A percentile compares a stretch with the other conserved stretches of the same genome.
These are phyloP conservation scores for Geotrichum reessii DNA, from an alignment of 1,139 yeast genomes.

Conservation along the genomic window DNA sequence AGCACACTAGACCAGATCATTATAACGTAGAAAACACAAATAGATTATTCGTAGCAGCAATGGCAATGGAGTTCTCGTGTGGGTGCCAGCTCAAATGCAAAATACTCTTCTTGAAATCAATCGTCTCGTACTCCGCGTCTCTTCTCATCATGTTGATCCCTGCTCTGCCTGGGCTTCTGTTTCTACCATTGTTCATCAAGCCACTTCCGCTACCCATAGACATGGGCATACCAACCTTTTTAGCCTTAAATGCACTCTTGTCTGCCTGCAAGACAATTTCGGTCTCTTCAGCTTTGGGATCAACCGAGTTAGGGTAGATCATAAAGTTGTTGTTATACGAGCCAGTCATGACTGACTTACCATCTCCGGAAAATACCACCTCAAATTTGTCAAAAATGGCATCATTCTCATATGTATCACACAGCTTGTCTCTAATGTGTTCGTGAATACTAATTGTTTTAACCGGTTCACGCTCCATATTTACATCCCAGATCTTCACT, in stretches of 20 bases:
- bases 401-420: constrained; percentile 97
- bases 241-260: constrained; percentile 87
- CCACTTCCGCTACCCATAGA: constrained; percentile 26
- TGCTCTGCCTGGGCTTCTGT: constrained; percentile 26
- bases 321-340: constrained; percentile 94
- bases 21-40: constrained; percentile 40
- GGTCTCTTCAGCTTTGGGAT: constrained; percentile 50
- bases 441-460: constrained; percentile 95
- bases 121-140: constrained; percentile 67
- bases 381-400: constrained; percentile 98
- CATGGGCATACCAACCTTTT: constrained; percentile 47
- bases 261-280: constrained; percentile 94
- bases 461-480: constrained; percentile 92
- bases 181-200: constrained; percentile 17
- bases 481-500: constrained; percentile 93
- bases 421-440: constrained; percentile 83
- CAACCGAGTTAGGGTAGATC: constrained; percentile 80
- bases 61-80: constrained; percentile 89
- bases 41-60: constrained; percentile 95
- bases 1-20: background rate
- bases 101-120: constrained; percentile 92
- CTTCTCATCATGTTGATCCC: constrained; percentile 33
- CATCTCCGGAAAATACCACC: constrained; percentile 92
- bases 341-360: constrained; percentile 91
- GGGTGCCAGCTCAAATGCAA: constrained; percentile 99